A percentile compares a stretch with the other conserved stretches of the same genome.
Evolutionary conservation across 352 stramenopile genomes (phyloP).

Genomic region (Phytophthora fragariaefolia): DNA sequence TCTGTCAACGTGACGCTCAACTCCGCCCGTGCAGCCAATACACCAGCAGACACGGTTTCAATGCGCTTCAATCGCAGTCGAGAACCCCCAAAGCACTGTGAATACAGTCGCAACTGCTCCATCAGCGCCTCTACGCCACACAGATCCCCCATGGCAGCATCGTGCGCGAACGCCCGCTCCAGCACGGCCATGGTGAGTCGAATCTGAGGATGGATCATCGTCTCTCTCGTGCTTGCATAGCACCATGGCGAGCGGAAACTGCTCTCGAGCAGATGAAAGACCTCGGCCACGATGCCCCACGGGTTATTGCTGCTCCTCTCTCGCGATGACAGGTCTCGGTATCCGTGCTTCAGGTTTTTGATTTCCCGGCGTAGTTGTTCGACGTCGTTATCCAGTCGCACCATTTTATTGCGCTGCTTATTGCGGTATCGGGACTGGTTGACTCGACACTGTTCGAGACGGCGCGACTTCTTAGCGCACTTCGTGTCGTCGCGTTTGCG

Average conservation of each 20-base stretch:
- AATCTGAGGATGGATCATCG: constrained; percentile 17
- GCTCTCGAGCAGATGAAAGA: constrained; percentile 23
- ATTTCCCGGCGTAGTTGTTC: constrained; percentile 26
- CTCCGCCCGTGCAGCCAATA: constrained; percentile 13
- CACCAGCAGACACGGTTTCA: constrained; percentile 4
- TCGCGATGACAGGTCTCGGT: constrained; percentile 7
- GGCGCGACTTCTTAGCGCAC: too few relatives aligned
- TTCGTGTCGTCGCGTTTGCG: constrained; percentile 3
- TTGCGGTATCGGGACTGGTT: constrained; percentile 35
- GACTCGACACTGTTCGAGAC: constrained; percentile 26
- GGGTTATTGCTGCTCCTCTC: constrained; percentile 19
- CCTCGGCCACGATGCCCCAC: constrained; percentile 26
- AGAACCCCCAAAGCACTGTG: constrained; percentile 21
- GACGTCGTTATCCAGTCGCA: constrained; percentile 10
- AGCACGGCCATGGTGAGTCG: constrained; percentile 5
- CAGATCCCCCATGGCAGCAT: constrained; percentile 19
- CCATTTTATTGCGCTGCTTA: constrained; percentile 20
- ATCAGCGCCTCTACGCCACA: constrained; percentile 18
- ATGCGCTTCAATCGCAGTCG: constrained; percentile 20
- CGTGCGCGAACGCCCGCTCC: constrained; percentile 14
- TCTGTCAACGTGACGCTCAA: constrained; percentile 22
- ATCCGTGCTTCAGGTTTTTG: constrained; percentile 12
- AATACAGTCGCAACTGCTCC: constrained; percentile 32
- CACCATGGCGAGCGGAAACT: constrained; percentile 23
- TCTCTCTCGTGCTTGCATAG: constrained; percentile 14